phyloP scores from a whole-genome alignment of 1,139 yeast species.

The Candida buenavistaensis region DNA sequence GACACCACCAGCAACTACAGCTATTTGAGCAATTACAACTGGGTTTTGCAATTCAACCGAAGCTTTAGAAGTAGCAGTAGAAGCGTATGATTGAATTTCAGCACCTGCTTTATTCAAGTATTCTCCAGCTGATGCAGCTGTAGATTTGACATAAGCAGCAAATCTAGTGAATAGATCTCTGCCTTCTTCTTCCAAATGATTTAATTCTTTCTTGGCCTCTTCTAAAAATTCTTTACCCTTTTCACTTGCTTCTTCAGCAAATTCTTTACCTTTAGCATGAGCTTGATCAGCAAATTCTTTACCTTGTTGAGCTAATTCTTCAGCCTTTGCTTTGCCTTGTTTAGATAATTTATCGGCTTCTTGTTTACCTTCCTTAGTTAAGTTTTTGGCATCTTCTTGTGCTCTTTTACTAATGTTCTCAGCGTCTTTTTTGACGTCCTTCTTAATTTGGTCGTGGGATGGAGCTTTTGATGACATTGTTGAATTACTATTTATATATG shows the following conservation, averaged over 20 bases:
- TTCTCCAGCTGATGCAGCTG: constrained; percentile 9
- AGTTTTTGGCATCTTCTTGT: constrained; percentile 21
- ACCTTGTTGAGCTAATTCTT: constrained; percentile 9
- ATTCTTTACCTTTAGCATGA: constrained; percentile 15
- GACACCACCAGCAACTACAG: constrained; percentile 51
- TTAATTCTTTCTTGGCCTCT: constrained; percentile 23
- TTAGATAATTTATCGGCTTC: constrained; percentile 18
- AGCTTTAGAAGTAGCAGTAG: constrained; percentile 14
- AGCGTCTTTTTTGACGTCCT: too few species aligned
- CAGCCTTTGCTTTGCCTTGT: constrained; percentile 19
- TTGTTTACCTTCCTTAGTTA: constrained; percentile 20
- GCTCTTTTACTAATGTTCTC: too few species aligned
- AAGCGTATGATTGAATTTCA: constrained; percentile 12
- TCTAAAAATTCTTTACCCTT: constrained; percentile 13
- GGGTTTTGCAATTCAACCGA: constrained; percentile 59
- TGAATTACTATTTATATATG: constrained; percentile 1
- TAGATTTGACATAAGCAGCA: constrained; percentile 8
- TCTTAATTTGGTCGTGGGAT: constrained; percentile 22
- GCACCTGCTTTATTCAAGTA: constrained; percentile 13
- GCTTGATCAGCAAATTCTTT: constrained; percentile 8
- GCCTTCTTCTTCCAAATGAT: constrained; percentile 28
- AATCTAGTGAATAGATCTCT: constrained; percentile 22
- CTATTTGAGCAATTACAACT: constrained; percentile 55
- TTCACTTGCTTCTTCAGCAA: constrained; percentile 15
- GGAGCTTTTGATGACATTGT: constrained; percentile 18